These are phyloP conservation scores for Stereocaulon alpinum DNA, from an alignment of 495 filamentous ascomycete species.

Conservation along the genomic window DNA sequence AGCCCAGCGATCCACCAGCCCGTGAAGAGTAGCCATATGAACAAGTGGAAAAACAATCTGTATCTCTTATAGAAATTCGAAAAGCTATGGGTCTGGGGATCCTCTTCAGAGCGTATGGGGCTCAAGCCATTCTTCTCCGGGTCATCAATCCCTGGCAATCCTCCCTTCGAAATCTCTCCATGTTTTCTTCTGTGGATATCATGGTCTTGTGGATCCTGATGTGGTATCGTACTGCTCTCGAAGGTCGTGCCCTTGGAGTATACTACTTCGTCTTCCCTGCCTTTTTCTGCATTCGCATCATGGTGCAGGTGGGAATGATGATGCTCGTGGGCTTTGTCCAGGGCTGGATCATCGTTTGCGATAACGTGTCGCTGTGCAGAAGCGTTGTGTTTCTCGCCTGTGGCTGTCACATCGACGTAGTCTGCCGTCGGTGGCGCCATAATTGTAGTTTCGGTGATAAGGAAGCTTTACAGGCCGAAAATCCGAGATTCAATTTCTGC, in stretches of 20 bases:
- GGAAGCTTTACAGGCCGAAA: not conserved
- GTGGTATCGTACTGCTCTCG: constrained; percentile 38
- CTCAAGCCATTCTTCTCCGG: constrained; percentile 18
- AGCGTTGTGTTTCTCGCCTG: constrained; percentile 13
- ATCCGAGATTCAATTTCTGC: not conserved
- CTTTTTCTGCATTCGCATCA: constrained; percentile 32
- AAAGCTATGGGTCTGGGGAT: constrained; percentile 24
- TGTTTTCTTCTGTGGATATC: constrained; percentile 26
- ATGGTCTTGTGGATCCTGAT: constrained; percentile 34
- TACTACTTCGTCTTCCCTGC: constrained; percentile 36
- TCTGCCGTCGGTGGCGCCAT: constrained; percentile 2
- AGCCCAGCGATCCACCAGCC: constrained; percentile 84
- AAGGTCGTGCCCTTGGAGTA: constrained; percentile 36
- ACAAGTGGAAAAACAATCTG: constrained; percentile 36
- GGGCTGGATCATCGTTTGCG: constrained; percentile 32
- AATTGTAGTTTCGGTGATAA: not conserved
- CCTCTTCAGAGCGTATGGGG: constrained; percentile 20
- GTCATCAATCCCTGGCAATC: constrained; percentile 19
- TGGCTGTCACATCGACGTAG: constrained; percentile 5
- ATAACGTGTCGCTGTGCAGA: constrained; percentile 26
- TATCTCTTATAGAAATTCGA: constrained; percentile 32
- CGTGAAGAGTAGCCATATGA: constrained; percentile 48
- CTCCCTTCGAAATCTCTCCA: constrained; percentile 17
- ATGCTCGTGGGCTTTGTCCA: constrained; percentile 37
- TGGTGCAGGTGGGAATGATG: constrained; percentile 45